Conservation (phyloP, 768 basidiomycete genomes). For the Suillus luteus region DNA sequence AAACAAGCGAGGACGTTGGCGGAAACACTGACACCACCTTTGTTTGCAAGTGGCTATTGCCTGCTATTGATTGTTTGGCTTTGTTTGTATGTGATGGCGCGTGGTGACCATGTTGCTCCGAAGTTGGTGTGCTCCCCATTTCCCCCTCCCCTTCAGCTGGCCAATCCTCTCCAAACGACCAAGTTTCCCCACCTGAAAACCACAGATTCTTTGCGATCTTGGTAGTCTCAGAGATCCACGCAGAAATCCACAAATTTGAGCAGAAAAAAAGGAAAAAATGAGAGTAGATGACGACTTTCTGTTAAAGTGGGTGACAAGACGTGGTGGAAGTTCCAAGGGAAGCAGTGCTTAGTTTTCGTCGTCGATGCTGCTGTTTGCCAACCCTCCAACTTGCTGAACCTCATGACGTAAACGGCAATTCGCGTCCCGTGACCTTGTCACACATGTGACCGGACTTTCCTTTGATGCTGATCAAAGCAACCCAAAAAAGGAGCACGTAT, state of each 20-base stretch:
- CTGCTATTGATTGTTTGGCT: slow-evolving; percentile 31
- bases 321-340: slow-evolving; percentile 38
- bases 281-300: background rate
- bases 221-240: slow-evolving; percentile 5
- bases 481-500: slow-evolving; percentile 25
- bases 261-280: slow-evolving; percentile 18
- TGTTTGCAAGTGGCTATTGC: slow-evolving; percentile 36
- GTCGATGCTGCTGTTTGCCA: slow-evolving; percentile 21
- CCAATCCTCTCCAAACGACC: slow-evolving; percentile 15
- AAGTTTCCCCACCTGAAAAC: background rate
- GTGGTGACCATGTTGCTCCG: slow-evolving; percentile 24
- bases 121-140: slow-evolving; percentile 26
- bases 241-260: slow-evolving; percentile 5
- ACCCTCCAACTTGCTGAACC: slow-evolving; percentile 23
- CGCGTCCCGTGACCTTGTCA: slow-evolving; percentile 25
- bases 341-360: slow-evolving; percentile 32
- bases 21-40: slow-evolving; percentile 27
- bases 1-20: slow-evolving; percentile 17
- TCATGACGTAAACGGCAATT: slow-evolving; percentile 23
- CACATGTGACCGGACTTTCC: slow-evolving; percentile 14
- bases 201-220: background rate
- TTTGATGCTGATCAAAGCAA: slow-evolving; percentile 20
- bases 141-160: slow-evolving; percentile 23
- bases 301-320: slow-evolving; percentile 16
- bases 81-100: slow-evolving; percentile 26